Evolutionary conservation across 805 yeast genomes (phyloP), one percentile per base, ranked within the genome.

Genomic region (Schwanniomyces yamadae): DNA sequence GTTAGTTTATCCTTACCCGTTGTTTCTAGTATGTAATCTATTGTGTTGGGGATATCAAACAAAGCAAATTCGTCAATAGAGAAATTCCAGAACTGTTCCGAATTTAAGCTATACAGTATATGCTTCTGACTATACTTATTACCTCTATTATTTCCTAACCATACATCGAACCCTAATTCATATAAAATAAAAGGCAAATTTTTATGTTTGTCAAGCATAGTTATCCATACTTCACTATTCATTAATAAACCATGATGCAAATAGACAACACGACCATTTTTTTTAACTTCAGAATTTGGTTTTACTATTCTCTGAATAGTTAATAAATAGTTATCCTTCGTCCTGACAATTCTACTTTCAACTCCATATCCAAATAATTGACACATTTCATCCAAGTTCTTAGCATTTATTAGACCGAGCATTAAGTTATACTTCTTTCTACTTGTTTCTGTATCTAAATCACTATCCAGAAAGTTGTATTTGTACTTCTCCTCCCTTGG

Each of bases 81-180:
- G 54, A 88, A 90, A 60, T 89, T 80, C 98, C 98, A 90, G 58
- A 88, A 91, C 38, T 69, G 65, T 15, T 61, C 61, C 3, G 66
- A 62, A 23, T 58, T 52, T 11, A 69, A 51, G 14, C 61, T 55
- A 35, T 49, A 49, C 27, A 29, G 39, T 12, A 56, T 33, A 59
- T 91, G 96, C 49, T 89, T 89, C 41, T 82, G 80, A 3, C 95
- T 83, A 63, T 91, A 91, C 63, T 91, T 93, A 63, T 91, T 93
- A 8, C 49, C 75, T 40, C 61, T 47, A 37, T 57, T 59, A 36
- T 56, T 57, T 1, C 98, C 98, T 44, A 91, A 66, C 91, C 95
- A 91, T 5, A 91, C 97, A 54, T 91, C 99, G 58, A 78, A 91
- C 1, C 97, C 97, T 31, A 79, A 56, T 39, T 89, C 88, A 41